These are phyloP conservation scores for Neurospora tetrasperma DNA, from an alignment of 495 filamentous ascomycete genomes.

Conservation along the genomic window DNA sequence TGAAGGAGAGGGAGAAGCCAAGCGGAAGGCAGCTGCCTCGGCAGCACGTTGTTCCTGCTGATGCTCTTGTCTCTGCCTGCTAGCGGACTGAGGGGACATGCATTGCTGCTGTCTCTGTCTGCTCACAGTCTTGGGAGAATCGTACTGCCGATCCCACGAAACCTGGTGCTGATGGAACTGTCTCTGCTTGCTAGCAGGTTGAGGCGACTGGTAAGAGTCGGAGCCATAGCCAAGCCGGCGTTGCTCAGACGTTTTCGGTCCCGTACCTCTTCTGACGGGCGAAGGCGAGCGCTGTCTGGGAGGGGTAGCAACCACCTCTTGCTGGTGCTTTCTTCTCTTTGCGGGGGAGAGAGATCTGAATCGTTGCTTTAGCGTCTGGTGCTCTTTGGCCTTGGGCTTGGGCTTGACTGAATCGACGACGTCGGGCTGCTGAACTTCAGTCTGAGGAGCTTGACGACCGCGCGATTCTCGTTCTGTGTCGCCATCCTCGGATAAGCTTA, in stretches of 20 bases:
- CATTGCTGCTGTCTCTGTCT: not conserved
- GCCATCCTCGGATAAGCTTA: conserved; percentile 9
- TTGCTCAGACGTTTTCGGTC: not conserved
- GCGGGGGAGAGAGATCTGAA: conserved; percentile 10
- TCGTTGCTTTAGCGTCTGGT: conserved; percentile 5
- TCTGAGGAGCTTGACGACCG: not conserved
- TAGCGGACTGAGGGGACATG: not conserved
- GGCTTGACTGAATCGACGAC: not conserved
- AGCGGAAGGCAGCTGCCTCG: not conserved
- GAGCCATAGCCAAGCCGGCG: not conserved
- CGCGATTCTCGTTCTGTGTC: not conserved
- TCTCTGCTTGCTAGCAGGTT: conserved; percentile 3
- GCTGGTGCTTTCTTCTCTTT: conserved; percentile 2
- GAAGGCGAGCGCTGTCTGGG: conserved; percentile 14
- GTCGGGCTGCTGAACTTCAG: not conserved
- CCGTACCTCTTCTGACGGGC: conserved; percentile 10
- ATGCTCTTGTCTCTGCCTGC: not conserved
- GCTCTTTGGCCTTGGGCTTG: not conserved
- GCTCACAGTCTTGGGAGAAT: not conserved
- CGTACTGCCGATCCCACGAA: not conserved
- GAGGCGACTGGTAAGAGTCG: not conserved
- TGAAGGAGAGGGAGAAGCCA: not conserved
- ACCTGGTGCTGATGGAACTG: not conserved
- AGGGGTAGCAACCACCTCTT: not conserved
- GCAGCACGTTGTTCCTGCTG: not conserved